Evolutionary conservation across 768 basidiomycete species (phyloP).

Genomic region (Myochromella boudieri): DNA sequence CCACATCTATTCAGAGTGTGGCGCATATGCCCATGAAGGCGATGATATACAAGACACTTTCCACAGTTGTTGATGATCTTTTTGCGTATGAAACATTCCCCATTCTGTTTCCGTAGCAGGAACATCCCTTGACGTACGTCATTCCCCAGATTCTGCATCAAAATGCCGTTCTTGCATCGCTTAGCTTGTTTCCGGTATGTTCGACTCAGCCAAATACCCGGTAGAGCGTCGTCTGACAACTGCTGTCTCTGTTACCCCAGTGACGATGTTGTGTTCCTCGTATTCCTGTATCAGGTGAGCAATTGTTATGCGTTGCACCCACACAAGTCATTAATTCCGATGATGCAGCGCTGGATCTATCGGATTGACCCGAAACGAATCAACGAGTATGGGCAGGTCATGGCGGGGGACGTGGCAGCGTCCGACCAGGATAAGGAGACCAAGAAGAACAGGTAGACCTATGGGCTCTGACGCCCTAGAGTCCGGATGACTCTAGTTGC

Average conservation of each 20-base stretch:
- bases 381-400: slow-evolving; percentile 94
- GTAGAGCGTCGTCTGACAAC: slow-evolving; percentile 19
- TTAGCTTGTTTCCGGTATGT: slow-evolving; percentile 76
- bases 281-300: slow-evolving; percentile 89
- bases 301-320: neutral
- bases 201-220: slow-evolving; percentile 17
- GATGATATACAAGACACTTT: slow-evolving; percentile 93
- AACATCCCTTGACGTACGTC: slow-evolving; percentile 14
- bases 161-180: slow-evolving; percentile 94
- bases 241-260: slow-evolving; percentile 30
- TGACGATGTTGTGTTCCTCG: slow-evolving; percentile 88
- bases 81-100: slow-evolving; percentile 62
- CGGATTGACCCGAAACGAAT: slow-evolving; percentile 90
- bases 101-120: slow-evolving; percentile 4
- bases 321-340: slow-evolving; percentile 17
- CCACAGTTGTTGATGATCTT: slow-evolving; percentile 90
- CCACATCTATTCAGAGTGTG: slow-evolving; percentile 60
- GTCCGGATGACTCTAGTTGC: neutral
- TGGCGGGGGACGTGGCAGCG: slow-evolving; percentile 45
- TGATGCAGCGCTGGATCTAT: slow-evolving; percentile 90
- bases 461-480: neutral
- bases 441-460: slow-evolving; percentile 53
- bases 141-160: slow-evolving; percentile 78
- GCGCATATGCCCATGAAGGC: slow-evolving; percentile 99
- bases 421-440: slow-evolving; percentile 52